Evolutionary conservation across 331 rosid genomes (phyloP).

Genomic region (Saraca asoca): DNA sequence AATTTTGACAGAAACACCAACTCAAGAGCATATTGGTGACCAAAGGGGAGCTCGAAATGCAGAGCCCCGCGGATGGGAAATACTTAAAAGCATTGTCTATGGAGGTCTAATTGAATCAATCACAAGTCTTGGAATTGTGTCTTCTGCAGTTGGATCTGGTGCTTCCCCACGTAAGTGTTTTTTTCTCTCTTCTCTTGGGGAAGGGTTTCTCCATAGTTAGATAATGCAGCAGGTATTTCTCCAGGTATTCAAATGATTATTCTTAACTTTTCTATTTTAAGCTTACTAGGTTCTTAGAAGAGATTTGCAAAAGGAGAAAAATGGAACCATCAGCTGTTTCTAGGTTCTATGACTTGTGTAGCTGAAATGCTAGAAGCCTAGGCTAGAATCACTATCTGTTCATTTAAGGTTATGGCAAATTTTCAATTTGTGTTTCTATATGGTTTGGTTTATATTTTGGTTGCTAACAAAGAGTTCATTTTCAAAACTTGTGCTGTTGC

Average conservation of each 20-base stretch:
- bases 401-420: not conserved
- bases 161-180: conserved; percentile 57
- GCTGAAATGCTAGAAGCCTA: conserved; percentile 12
- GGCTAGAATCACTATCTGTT: not conserved
- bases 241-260: not conserved
- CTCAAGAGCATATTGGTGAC: conserved; percentile 17
- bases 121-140: conserved; percentile 68
- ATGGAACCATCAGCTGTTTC: not conserved
- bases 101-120: conserved; percentile 73
- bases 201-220: too few species aligned
- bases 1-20: conserved; percentile 3
- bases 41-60: conserved; percentile 27
- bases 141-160: conserved; percentile 66
- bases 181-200: not conserved
- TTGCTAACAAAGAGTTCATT: conserved; percentile 18
- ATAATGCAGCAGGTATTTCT: too few species aligned
- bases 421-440: not conserved
- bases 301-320: not conserved
- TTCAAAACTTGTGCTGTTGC: conserved; percentile 35
- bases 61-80: conserved; percentile 46
- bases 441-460: conserved; percentile 17
- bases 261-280: not conserved
- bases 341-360: not conserved
- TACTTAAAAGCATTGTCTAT: conserved; percentile 62
- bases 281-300: not conserved